Conservation (phyloP, 257 asterid species). For the Scutellaria baicalensis region DNA sequence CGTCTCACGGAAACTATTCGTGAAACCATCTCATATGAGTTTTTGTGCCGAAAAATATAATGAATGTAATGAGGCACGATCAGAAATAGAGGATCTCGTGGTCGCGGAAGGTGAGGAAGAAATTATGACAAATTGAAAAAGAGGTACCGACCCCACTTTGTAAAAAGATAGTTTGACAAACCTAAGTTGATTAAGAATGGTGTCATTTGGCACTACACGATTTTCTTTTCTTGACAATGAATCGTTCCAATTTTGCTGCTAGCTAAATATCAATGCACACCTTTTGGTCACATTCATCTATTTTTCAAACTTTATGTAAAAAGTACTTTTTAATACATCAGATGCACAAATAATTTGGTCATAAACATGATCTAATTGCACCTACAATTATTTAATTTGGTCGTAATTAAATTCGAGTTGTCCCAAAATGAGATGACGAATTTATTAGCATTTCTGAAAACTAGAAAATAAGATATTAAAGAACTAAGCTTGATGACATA, state of each 20-base stretch:
- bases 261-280: conserved; percentile 2
- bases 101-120: not conserved
- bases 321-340: not conserved
- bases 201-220: conserved; percentile 29
- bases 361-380: too few species aligned
- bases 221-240: not conserved
- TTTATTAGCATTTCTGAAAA: too few species aligned
- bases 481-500: too few species aligned
- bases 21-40: too few species aligned
- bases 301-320: not conserved
- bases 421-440: too few species aligned
- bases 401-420: too few species aligned
- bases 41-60: too few species aligned
- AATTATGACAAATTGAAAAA: conserved; percentile 11
- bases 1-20: too few species aligned
- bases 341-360: too few species aligned
- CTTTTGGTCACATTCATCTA: not conserved
- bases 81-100: not conserved
- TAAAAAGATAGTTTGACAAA: conserved; percentile 56
- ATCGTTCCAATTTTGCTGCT: conserved; percentile 26
- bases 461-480: too few species aligned
- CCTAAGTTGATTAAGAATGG: conserved; percentile 19
- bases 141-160: conserved; percentile 37
- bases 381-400: too few species aligned
- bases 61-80: not conserved